Conservation (phyloP, 345 rosid species). For the Crucihimalaya himalaica region DNA sequence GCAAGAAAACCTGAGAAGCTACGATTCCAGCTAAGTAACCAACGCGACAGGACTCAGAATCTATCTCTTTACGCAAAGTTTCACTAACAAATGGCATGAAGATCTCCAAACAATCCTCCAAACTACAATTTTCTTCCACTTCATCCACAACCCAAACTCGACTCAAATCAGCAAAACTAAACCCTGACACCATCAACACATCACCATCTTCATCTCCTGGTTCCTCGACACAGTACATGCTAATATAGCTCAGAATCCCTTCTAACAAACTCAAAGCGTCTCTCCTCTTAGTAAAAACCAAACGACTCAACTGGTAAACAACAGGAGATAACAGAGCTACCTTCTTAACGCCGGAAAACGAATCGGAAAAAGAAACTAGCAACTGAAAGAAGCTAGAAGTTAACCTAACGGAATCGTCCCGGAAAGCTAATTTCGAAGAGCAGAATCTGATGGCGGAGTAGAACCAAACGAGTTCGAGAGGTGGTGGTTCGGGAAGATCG, state of each 20-base stretch:
- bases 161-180: constrained; percentile 52
- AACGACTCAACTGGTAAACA: constrained; percentile 49
- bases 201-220: constrained; percentile 38
- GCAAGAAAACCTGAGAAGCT: constrained; percentile 59
- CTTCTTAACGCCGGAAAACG: constrained; percentile 47
- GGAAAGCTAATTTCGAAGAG: constrained; percentile 40
- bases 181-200: constrained; percentile 41
- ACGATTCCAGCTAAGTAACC: constrained; percentile 69
- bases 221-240: constrained; percentile 39
- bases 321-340: constrained; percentile 66
- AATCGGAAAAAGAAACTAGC: constrained; percentile 53
- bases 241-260: constrained; percentile 52
- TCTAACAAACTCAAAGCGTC: constrained; percentile 62
- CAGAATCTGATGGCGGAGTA: constrained; percentile 59
- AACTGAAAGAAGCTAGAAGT: constrained; percentile 57
- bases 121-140: constrained; percentile 36
- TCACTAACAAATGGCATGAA: constrained; percentile 59
- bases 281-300: constrained; percentile 30
- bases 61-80: constrained; percentile 40
- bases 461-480: constrained; percentile 73
- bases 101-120: constrained; percentile 44
- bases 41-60: constrained; percentile 45
- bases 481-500: constrained; percentile 55
- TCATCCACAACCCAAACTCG: constrained; percentile 64
- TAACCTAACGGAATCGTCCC: constrained; percentile 31